A percentile compares a stretch with the other conserved stretches of the same genome.
Evolutionary conservation across 495 filamentous ascomycete species (phyloP).

Genomic region (Mytilinidion resinicola): DNA sequence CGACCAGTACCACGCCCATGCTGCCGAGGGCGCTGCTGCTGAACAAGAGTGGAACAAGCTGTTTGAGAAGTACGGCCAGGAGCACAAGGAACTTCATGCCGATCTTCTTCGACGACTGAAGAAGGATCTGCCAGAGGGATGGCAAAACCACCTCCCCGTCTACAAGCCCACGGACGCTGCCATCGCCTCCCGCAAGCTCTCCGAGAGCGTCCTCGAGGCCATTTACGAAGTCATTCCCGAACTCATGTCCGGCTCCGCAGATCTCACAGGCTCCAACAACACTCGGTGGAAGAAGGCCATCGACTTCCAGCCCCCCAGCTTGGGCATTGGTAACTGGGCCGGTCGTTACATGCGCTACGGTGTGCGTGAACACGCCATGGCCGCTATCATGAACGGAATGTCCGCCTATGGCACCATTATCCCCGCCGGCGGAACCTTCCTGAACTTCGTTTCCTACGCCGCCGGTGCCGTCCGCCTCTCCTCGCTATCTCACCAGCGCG

Average conservation of each 20-base stretch:
- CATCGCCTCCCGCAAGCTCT: conserved; percentile 87
- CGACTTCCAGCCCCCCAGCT: conserved; percentile 92
- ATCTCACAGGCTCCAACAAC: conserved; percentile 97
- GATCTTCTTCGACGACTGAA: conserved; percentile 78
- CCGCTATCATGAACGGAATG: conserved; percentile 95
- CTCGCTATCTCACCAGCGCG: conserved; percentile 81
- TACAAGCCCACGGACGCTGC: conserved; percentile 86
- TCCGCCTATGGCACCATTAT: conserved; percentile 92
- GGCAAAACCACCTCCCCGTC: conserved; percentile 87
- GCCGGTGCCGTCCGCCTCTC: conserved; percentile 93
- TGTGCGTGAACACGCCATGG: conserved; percentile 54
- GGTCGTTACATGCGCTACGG: conserved; percentile 73
- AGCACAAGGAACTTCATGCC: conserved; percentile 67
- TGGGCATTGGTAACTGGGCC: conserved; percentile 75
- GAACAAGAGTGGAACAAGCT: conserved; percentile 96
- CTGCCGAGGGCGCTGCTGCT: conserved; percentile 74
- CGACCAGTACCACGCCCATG: conserved; percentile 76
- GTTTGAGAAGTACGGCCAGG: conserved; percentile 72
- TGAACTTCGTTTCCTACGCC: conserved; percentile 99
- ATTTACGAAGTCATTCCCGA: conserved; percentile 80
- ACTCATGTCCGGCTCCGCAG: conserved; percentile 90
- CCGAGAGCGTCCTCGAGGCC: conserved; percentile 85
- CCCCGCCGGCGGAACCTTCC: conserved; percentile 91
- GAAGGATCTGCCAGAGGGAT: conserved; percentile 87
- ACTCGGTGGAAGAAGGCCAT: conserved; percentile 94